Conservation (phyloP, 257 asterid genomes). For the Solanum dulcamara region DNA sequence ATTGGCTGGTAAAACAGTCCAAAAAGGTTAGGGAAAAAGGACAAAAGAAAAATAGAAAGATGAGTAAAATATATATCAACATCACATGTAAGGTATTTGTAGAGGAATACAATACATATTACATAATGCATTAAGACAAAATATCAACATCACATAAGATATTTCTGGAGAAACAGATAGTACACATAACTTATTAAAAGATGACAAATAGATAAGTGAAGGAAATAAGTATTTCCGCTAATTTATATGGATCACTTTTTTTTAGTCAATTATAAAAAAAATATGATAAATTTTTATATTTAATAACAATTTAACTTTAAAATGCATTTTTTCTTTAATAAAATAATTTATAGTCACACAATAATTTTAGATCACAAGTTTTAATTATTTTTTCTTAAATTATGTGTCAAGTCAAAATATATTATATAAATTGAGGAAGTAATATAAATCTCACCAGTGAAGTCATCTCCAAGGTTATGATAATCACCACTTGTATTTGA, state of each 20-base stretch:
- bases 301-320: too few species aligned
- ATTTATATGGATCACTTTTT: too few species aligned
- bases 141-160: neutral
- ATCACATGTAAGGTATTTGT: neutral
- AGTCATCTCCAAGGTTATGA: constrained; percentile 66
- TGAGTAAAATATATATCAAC: neutral
- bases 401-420: too few species aligned
- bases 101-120: neutral
- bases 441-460: constrained; percentile 40
- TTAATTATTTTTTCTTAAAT: too few species aligned
- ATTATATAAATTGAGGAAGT: too few species aligned
- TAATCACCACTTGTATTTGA: constrained; percentile 62
- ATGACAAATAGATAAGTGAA: neutral
- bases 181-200: neutral
- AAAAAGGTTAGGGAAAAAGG: neutral
- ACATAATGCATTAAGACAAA: neutral
- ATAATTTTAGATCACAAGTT: too few species aligned
- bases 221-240: too few species aligned
- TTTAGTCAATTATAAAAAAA: too few species aligned
- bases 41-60: neutral
- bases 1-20: constrained; percentile 32
- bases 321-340: too few species aligned
- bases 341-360: too few species aligned
- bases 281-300: too few species aligned
- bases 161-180: neutral